Base-by-base conservation (phyloP, 805 yeast genomes). In the Debaryomyces tyrocola region DNA sequence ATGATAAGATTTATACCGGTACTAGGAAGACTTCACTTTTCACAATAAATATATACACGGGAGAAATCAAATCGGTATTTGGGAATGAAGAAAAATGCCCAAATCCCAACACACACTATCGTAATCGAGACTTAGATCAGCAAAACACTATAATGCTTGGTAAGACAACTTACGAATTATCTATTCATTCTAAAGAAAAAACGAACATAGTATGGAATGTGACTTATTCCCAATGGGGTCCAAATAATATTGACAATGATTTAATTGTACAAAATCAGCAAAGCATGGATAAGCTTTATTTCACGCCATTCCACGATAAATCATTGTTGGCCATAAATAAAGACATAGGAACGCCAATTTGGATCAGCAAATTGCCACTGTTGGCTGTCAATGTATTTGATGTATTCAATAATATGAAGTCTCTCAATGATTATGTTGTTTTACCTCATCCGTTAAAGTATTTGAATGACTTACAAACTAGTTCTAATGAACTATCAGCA, bases 1-100 rank as follows among this genome's bases (percentile, higher is more conserved):
- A 83, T 52, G 94, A 90, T 60, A 88, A 87, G 56, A 79, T 90
- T 2, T 94, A 90, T 65, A 91, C 97, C 0, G 99, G 99, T 3
- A 74, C 83, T 4, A 73, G 94, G 47, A 80, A 77, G 43, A 83
- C 98, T 0, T 82, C 90, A 0, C 74, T 94, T 48, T 87, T 84
- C 57, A 79, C 88, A 2, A 75, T 92, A 18, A 83, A 91, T 62
- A 77, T 89, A 3, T 68, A 70, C 20, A 84, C 87, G 0, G 99
- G 99, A 1, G 81, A 83, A 49, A 71, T 92, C 8, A 51, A 86
- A 2, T 80, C 84, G 12, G 79, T 83, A 0, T 91, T 78, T 63
- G 97, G 95, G 1, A 55, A 52, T 40, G 62, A 59, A 10, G 69
- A 65, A 18, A 54, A 54, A 20, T 67, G 73, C 17, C 72, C 77